A percentile compares a stretch with the other conserved stretches of the same genome.
Evolutionary conservation across 768 basidiomycete genomes (phyloP).

Genomic region (Lentinula guzmanii): DNA sequence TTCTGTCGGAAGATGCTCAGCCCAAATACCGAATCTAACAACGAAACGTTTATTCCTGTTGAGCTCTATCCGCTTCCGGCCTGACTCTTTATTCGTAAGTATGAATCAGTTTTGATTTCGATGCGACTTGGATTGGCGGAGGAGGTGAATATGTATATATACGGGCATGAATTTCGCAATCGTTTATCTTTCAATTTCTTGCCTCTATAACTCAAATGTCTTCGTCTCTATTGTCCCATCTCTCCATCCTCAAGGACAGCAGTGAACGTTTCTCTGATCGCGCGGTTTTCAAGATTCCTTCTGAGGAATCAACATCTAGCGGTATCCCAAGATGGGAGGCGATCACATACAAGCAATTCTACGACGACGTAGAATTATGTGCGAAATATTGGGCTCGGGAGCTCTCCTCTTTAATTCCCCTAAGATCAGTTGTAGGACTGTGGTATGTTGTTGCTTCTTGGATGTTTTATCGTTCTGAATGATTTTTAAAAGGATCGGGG

Average conservation of each 20-base stretch:
- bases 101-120: neutral
- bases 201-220: neutral
- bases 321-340: conserved; percentile 45
- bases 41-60: conserved; percentile 4
- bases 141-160: neutral
- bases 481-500: conserved; percentile 50
- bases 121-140: neutral
- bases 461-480: neutral
- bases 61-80: conserved; percentile 4
- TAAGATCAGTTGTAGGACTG: conserved; percentile 60
- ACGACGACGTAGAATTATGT: conserved; percentile 54
- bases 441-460: conserved; percentile 43
- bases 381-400: conserved; percentile 57
- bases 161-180: neutral
- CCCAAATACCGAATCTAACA: neutral
- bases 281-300: conserved; percentile 58
- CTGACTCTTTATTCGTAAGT: neutral
- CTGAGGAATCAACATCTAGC: conserved; percentile 33
- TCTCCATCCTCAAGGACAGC: conserved; percentile 55
- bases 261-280: conserved; percentile 42
- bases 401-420: conserved; percentile 43
- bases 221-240: conserved; percentile 34
- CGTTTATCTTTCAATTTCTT: neutral
- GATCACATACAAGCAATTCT: conserved; percentile 62
- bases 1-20: conserved; percentile 1